Base-by-base conservation (phyloP, 2,329 filamentous ascomycete genomes). In the Fusarium citri region DNA sequence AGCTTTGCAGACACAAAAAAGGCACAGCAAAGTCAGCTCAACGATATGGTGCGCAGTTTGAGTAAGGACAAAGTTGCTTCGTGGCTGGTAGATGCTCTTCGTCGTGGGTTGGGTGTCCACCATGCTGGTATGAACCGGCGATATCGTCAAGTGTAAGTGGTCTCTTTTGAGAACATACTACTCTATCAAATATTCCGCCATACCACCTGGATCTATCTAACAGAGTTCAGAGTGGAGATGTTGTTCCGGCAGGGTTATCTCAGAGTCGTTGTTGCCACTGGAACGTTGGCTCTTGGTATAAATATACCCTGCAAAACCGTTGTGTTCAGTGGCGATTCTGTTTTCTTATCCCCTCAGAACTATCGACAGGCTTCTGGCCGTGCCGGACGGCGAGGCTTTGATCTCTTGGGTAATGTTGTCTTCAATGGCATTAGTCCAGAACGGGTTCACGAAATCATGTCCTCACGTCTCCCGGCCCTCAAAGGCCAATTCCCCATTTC, bases 231-330 rank as follows among this genome's bases (percentile, higher is more conserved):
- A 22, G 90, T 93, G 2, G 92, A 94, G 75, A 91, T 92, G 63
- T 80, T 94, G 10, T 94, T 94, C 80, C 86, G 92, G 11, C 91
- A 87, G 76, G 91, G 91, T 1, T 94, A 87, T 74, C 78, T 94
- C 42, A 85, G 87, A 10, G 89, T 91, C 2, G 88, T 94, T 28
- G 85, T 94, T 26, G 92, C 92, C 1, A 94, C 92, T 2, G 92
- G 91, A 2, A 94, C 92, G 0, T 84, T 94, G 23, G 90, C 91
- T 3, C 82, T 94, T 8, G 92, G 92, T 81, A 91, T 95, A 81
- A 95, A 93, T 72, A 93, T 93, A 90, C 92, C 92, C 12, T 94
- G 92, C 77, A 93, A 92, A 77, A 95, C 92, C 2, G 91, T 94
- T 1, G 88, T 94, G 2, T 95, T 95, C 77, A 86, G 85, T 18